Conservation (phyloP, 1,139 yeast species). For the Sugiyamaella pinicola region DNA sequence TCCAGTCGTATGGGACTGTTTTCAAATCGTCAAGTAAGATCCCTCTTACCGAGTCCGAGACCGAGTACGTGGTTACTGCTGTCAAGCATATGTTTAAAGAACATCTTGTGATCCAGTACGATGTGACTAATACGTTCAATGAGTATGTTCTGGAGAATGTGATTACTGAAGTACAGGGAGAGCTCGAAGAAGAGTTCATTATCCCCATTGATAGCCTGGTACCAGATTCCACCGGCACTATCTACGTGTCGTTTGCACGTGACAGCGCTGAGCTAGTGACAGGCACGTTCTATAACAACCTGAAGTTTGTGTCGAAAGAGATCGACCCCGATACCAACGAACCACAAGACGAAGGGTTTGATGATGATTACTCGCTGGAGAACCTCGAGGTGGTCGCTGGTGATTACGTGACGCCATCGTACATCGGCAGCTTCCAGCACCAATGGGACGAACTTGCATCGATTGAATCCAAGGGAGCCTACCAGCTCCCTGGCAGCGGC, state of each 20-base stretch:
- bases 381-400: slow-evolving; percentile 76
- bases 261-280: slow-evolving; percentile 50
- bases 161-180: slow-evolving; percentile 62
- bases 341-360: slow-evolving; percentile 68
- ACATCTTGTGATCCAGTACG: slow-evolving; percentile 82
- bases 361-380: slow-evolving; percentile 91
- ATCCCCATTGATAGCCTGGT: slow-evolving; percentile 71
- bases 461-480: slow-evolving; percentile 61
- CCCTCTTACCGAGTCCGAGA: slow-evolving; percentile 86
- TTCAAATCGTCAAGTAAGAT: slow-evolving; percentile 69
- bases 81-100: slow-evolving; percentile 78
- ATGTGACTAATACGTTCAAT: slow-evolving; percentile 80
- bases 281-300: slow-evolving; percentile 65
- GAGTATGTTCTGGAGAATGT: slow-evolving; percentile 79
- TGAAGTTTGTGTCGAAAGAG: slow-evolving; percentile 79
- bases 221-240: slow-evolving; percentile 72
- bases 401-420: slow-evolving; percentile 78
- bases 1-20: slow-evolving; percentile 69
- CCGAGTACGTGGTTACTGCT: slow-evolving; percentile 87
- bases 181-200: slow-evolving; percentile 69
- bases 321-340: slow-evolving; percentile 72
- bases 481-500: slow-evolving; percentile 51
- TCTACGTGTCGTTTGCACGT: slow-evolving; percentile 75
- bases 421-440: slow-evolving; percentile 73
- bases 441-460: slow-evolving; percentile 70